Base-by-base conservation (phyloP, 2,329 filamentous ascomycete genomes). In the Ilyonectria mors-panacis region DNA sequence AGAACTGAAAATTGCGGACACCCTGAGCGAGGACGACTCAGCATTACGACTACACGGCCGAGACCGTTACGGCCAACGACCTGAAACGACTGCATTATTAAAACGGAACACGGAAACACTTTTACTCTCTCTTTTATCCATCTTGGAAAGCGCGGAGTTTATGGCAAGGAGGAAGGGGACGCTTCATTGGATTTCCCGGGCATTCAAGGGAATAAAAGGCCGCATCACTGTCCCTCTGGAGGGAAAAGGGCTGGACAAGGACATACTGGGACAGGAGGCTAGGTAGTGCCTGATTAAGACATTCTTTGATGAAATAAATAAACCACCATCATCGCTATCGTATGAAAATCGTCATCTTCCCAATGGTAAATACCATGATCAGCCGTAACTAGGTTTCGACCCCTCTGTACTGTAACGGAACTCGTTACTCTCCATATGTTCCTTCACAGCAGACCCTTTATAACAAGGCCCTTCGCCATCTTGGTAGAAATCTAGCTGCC, bases 401-500 rank as follows among this genome's bases (percentile, higher is more conserved):
- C n/a, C 30, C 21, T 53, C n/a, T 26, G 26, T 12, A 13, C 12
- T 35, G 17, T 12, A 13, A 15, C 12, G 12, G 10, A 35, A 30
- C 50, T 35, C n/a, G 17, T 21, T 33, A 17, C 28, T 33, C 26
- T 13, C 30, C 13, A 10, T 17, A n/a, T 21, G 28, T 35, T 13
- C n/a, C 10, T 12, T 15, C 48, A 13, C 30, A 53, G 6, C 30
- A 21, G n/a, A 5, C 7, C 15, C 17, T n/a, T 33, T 33, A n/a
- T 6, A 42, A 17, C 3, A 35, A 21, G n/a, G 28, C 30, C 30
- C 17, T 21, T 33, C 10, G 21, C 15, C 7, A 17, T 23, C 10
- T 35, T 13, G 28, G 12, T 33, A 19, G 51, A 57, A 17, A 3
- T 73, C 83, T 83, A 94, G 78, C 91, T 93, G 17, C 93, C 93